phyloP scores from a whole-genome alignment of 768 basidiomycete species.

The Rossbeevera mucosa region DNA sequence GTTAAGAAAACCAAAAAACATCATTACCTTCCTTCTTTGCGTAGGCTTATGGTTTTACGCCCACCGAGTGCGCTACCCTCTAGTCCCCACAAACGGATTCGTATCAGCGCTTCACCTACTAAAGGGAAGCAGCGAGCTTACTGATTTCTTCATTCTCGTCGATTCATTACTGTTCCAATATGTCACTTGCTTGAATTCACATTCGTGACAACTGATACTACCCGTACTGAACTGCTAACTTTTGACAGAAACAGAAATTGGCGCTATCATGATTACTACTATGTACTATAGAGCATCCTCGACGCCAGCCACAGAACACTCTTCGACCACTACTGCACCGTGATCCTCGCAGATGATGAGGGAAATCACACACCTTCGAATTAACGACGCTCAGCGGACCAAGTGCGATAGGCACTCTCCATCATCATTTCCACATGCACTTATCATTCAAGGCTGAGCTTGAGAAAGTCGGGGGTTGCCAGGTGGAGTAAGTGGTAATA shows the following conservation, averaged over 20 bases:
- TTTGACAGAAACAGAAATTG: no score
- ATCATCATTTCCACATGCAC: not conserved
- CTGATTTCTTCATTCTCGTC: no score
- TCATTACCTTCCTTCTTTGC: not conserved
- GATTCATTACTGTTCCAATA: no score
- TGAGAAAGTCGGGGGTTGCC: slow-evolving; percentile 10
- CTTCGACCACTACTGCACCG: no score
- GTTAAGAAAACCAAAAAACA: not conserved
- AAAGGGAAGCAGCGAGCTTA: not conserved
- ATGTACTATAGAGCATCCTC: no score
- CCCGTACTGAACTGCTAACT: no score
- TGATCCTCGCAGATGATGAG: not conserved
- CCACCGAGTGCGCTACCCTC: not conserved
- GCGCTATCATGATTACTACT: no score
- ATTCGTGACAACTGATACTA: no score
- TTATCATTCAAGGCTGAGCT: slow-evolving; percentile 15
- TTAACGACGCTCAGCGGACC: not conserved
- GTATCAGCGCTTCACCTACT: not conserved
- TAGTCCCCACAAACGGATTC: not conserved
- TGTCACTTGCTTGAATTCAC: no score
- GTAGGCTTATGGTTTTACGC: not conserved
- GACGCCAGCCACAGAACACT: not conserved
- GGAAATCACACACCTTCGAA: not conserved
- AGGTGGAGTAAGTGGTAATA: slow-evolving; percentile 2
- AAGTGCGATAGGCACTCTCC: slow-evolving; percentile 6